Percentiles rank a stretch among this genome's conserved stretches.
Conservation (phyloP, 139 green algal genomes). For the Eudorina sp. region DNA sequence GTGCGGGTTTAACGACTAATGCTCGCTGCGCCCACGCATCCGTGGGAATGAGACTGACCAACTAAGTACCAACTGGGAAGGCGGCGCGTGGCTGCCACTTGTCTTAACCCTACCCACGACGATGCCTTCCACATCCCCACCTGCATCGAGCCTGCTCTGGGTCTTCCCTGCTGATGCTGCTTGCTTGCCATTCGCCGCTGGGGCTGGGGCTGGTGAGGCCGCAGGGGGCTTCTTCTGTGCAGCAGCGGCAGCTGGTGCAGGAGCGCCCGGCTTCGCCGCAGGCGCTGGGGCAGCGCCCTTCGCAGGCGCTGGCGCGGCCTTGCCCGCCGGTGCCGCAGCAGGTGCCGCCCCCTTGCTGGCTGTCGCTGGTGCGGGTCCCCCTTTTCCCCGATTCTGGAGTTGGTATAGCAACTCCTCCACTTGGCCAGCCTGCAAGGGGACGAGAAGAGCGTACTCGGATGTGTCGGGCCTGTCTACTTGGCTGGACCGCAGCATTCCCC, state of each 20-base stretch:
- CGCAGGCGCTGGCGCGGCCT: background rate
- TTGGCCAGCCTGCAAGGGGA: conserved; percentile 47
- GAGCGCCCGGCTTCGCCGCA: background rate
- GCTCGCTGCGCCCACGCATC: no score
- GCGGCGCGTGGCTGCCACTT: no score
- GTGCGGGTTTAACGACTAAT: no score
- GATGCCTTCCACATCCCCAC: background rate
- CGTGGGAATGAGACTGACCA: no score
- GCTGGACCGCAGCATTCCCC: no score
- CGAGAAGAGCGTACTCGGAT: background rate
- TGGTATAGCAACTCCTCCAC: conserved; percentile 72
- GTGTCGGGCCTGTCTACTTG: no score
- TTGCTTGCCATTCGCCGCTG: conserved; percentile 21
- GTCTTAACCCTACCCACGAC: no score
- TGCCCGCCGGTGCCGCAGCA: background rate
- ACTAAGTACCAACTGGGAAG: no score
- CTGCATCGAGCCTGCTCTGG: conserved; percentile 44
- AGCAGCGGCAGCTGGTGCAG: background rate
- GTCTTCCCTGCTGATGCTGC: conserved; percentile 21
- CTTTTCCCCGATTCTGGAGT: conserved; percentile 55
- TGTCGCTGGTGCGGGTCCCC: conserved; percentile 27
- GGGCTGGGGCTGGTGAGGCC: background rate
- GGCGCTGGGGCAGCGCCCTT: background rate
- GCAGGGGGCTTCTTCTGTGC: conserved; percentile 16
- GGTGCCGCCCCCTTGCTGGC: background rate